Percentiles rank a stretch among this genome's conserved stretches.
Conservation (phyloP, 169 alveolate species). For the Plasmodium reichenowi region DNA sequence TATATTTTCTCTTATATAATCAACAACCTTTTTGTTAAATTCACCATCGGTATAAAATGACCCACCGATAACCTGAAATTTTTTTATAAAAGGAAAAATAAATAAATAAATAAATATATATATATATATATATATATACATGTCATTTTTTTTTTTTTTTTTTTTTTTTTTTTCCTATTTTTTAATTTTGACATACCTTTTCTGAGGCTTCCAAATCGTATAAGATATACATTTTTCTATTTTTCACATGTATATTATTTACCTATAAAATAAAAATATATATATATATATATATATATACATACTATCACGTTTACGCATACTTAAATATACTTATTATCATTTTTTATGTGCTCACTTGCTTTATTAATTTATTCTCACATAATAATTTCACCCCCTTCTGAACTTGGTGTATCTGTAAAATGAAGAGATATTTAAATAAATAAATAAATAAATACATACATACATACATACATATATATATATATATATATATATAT, state of each 20-base stretch:
- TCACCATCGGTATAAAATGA: slow-evolving; percentile 93
- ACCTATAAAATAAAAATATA: slow-evolving; percentile 75
- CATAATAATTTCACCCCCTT: slow-evolving; percentile 89
- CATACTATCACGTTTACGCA: too few relatives aligned
- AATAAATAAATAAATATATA: background rate
- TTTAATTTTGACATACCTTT: slow-evolving; percentile 78
- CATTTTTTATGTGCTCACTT: slow-evolving; percentile 25
- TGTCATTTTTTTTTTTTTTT: background rate
- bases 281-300: too few relatives aligned
- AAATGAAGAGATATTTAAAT: background rate
- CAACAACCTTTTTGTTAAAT: slow-evolving; percentile 91
- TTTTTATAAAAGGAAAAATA: background rate
- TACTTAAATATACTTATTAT: background rate
- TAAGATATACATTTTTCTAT: slow-evolving; percentile 91
- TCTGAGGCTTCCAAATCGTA: slow-evolving; percentile 92
- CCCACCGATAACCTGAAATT: slow-evolving; percentile 90
- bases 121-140: background rate
- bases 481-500: background rate
- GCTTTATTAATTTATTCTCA: slow-evolving; percentile 88
- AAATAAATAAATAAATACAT: background rate
- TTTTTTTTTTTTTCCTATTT: background rate
- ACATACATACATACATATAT: background rate
- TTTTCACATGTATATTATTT: slow-evolving; percentile 91
- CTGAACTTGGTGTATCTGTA: slow-evolving; percentile 91
- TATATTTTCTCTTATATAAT: slow-evolving; percentile 81